Evolutionary conservation across 2,329 filamentous ascomycete genomes (phyloP), one percentile per base, ranked within the genome.

Genomic region (Aspergillus pseudoviridinutans): DNA sequence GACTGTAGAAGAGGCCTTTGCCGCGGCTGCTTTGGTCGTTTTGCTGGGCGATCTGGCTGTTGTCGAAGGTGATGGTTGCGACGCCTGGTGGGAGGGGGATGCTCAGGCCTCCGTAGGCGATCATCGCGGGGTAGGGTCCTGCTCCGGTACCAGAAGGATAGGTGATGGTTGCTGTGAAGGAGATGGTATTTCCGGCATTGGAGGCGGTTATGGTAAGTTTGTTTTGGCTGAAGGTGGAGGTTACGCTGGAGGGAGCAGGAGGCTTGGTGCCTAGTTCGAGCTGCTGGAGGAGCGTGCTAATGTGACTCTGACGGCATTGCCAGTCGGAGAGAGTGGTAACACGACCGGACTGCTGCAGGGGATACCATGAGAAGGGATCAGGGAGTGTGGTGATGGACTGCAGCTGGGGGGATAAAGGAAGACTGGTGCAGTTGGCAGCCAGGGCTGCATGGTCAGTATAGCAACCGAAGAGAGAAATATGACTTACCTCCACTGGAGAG

Each of bases 61-160:
- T 86, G 71, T 79, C 78, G 72, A 86, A 86, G 60, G 74, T 82
- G 65, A 87, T 83, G 56, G 79, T 82, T 41, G 80, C 84, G 28
- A 87, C 79, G 51, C 74, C 78, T 38, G 71, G 74, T 1, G 83
- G 83, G 51, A 84, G 75, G 17, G 84, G 83, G 51, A 87, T 76
- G 59, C 79, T 83, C 7, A 79, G 71, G 42, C 75, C 81, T 46
- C 82, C 84, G 61, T 82, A 82, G 53, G 78, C 79, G 64, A 86
- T 84, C 69, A 87, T 81, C 58, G 82, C 83, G 6, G 83, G 82
- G 66, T 79, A 80, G 1, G 82, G 81, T 4, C 74, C 77, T 32
- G 67, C 77, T 54, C 80, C 78, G 27, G 67, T 20, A 7, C 46
- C 54, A 4, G 54, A 56, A 28, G 52, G 52, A 41, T 49, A 49